phyloP scores from a whole-genome alignment of 2,329 filamentous ascomycete species.

The Xenoacremonium recifei region DNA sequence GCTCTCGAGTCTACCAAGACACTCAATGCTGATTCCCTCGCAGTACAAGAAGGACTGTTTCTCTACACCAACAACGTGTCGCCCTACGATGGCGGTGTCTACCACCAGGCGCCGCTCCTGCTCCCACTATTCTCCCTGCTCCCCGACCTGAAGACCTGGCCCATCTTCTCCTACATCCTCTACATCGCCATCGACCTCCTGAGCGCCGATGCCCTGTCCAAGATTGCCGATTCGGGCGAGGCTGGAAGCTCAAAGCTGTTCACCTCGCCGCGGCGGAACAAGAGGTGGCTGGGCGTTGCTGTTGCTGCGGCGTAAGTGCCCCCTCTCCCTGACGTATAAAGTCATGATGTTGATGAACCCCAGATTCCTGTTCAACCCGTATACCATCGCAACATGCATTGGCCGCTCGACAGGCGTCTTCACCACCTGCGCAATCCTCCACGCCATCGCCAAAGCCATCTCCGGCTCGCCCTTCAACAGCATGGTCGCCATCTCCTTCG shows the following conservation, averaged over 20 bases:
- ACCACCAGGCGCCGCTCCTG: constrained; percentile 80
- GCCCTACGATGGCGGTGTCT: constrained; percentile 91
- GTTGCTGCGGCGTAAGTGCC: constrained; percentile 74
- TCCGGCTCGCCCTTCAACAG: constrained; percentile 70
- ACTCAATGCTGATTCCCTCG: neutral
- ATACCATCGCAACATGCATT: constrained; percentile 87
- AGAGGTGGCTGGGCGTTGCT: constrained; percentile 70
- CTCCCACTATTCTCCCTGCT: constrained; percentile 89
- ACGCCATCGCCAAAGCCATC: constrained; percentile 79
- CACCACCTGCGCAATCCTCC: constrained; percentile 82
- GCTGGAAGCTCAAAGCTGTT: constrained; percentile 72
- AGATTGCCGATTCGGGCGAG: constrained; percentile 80
- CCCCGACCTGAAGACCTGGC: constrained; percentile 64
- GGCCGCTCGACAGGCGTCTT: constrained; percentile 87
- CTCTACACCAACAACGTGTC: constrained; percentile 95
- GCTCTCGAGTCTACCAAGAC: neutral
- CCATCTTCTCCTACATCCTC: constrained; percentile 74
- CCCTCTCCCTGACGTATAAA: neutral
- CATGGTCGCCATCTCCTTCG: constrained; percentile 82
- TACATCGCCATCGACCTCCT: constrained; percentile 81
- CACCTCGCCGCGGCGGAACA: constrained; percentile 72
- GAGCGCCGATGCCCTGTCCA: constrained; percentile 74
- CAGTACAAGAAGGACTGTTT: constrained; percentile 83
- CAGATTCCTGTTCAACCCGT: constrained; percentile 92
- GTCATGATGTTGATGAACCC: constrained; percentile 12